Evolutionary conservation across 441 rosid genomes (phyloP).

Genomic region (Mallotus repandus): DNA sequence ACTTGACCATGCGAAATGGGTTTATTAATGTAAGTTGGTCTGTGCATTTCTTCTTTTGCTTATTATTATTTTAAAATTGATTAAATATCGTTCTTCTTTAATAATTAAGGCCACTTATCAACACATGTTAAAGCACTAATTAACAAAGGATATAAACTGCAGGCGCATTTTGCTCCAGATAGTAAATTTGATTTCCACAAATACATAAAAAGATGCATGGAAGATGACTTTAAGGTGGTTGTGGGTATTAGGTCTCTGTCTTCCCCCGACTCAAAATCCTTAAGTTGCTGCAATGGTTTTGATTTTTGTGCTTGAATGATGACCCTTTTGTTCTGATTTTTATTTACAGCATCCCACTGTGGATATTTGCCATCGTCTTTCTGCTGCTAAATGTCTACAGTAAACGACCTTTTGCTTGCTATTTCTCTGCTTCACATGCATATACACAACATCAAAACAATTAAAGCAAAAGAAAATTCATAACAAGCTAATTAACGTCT

Average conservation of each 20-base stretch:
- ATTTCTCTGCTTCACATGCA: no score
- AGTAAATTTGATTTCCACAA: conserved; percentile 59
- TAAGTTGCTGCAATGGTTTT: not conserved
- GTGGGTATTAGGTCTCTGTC: conserved; percentile 54
- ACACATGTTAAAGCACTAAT: no score
- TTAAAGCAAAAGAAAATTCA: no score
- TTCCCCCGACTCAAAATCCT: not conserved
- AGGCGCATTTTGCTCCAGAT: conserved; percentile 61
- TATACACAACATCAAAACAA: no score
- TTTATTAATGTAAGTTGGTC: conserved; percentile 50
- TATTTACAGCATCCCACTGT: conserved; percentile 46
- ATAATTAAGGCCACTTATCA: no score
- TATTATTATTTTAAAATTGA: not conserved
- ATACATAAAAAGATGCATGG: conserved; percentile 65
- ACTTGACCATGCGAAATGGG: conserved; percentile 58
- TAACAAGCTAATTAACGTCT: not conserved
- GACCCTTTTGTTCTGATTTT: not conserved
- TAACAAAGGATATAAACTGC: conserved; percentile 6
- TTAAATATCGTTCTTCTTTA: no score
- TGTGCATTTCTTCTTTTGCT: not conserved
- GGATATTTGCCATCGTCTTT: conserved; percentile 48
- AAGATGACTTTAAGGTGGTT: conserved; percentile 69
- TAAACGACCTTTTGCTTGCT: conserved; percentile 5
- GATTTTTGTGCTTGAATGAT: not conserved
- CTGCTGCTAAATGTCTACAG: conserved; percentile 54